Evolutionary conservation across 768 basidiomycete species (phyloP).

Genomic region (Cystoderma amianthinum): DNA sequence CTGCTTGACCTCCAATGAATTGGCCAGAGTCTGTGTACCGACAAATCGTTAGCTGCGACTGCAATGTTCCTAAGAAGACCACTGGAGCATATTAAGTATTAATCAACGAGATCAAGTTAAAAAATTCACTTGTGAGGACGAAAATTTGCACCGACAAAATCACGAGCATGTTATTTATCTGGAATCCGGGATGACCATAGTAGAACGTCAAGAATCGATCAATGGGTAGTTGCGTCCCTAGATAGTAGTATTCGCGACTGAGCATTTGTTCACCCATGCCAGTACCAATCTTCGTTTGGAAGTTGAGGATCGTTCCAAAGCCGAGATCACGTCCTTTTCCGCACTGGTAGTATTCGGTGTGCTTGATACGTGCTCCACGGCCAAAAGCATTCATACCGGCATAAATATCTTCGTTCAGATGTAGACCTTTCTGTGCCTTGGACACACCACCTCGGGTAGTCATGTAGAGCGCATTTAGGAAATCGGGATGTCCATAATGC

Average conservation of each 20-base stretch:
- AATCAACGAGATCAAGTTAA: conserved; percentile 1
- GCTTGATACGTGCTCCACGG: conserved; percentile 95
- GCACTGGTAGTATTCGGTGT: conserved; percentile 99
- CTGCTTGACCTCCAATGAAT: conserved; percentile 70
- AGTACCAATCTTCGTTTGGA: conserved; percentile 99
- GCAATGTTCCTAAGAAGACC: conserved; percentile 92
- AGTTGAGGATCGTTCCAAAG: conserved; percentile 98
- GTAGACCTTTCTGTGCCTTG: conserved; percentile 99
- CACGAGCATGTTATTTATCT: conserved; percentile 99
- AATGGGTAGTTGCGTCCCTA: conserved; percentile 96
- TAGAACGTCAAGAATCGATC: conserved; percentile 99
- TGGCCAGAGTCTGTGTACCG: conserved; percentile 66
- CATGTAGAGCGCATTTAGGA: conserved; percentile 97
- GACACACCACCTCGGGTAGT: conserved; percentile 96
- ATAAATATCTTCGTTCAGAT: conserved; percentile 99
- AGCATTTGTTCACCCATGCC: conserved; percentile 99
- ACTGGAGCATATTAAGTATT: conserved; percentile 38
- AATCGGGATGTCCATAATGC: conserved; percentile 99
- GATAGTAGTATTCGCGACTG: conserved; percentile 97
- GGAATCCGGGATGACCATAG: conserved; percentile 99
- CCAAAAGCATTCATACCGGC: conserved; percentile 99
- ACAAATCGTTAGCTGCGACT: conserved; percentile 76
- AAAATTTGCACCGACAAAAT: conserved; percentile 96
- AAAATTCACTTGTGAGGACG: conserved; percentile 72
- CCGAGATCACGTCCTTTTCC: conserved; percentile 98